phyloP scores from a whole-genome alignment of 2,329 filamentous ascomycete genomes.

The Apiospora marii region DNA sequence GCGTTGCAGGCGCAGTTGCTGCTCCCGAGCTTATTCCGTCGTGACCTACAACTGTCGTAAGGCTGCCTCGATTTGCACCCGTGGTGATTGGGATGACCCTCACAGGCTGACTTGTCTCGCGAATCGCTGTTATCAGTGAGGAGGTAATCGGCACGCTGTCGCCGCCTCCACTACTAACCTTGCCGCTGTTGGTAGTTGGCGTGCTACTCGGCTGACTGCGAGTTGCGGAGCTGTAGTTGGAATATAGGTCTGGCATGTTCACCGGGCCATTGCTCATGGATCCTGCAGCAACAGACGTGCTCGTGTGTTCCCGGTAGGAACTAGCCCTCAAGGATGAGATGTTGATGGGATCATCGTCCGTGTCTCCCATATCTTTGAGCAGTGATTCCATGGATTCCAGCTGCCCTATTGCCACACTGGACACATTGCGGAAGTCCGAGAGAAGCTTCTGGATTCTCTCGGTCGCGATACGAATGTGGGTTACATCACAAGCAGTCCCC shows the following conservation, averaged over 20 bases:
- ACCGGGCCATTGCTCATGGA: neutral
- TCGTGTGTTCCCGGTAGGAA: neutral
- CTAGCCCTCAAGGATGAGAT: neutral
- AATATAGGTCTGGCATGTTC: neutral
- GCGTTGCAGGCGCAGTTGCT: neutral
- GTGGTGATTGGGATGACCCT: constrained; percentile 13
- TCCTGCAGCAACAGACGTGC: neutral
- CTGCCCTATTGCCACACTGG: neutral
- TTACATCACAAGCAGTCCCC: neutral
- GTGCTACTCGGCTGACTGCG: neutral
- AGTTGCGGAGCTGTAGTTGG: neutral
- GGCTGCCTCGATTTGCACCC: neutral
- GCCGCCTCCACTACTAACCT: neutral
- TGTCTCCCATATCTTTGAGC: constrained; percentile 26
- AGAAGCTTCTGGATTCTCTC: neutral
- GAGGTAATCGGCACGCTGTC: neutral
- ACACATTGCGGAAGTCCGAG: constrained; percentile 3
- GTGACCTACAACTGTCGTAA: too few relatives aligned
- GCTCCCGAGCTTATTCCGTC: neutral
- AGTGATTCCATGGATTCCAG: neutral
- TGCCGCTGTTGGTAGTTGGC: neutral
- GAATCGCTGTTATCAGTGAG: neutral
- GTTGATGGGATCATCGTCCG: neutral
- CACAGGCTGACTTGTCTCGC: neutral
- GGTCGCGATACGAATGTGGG: neutral